Percentiles rank a stretch among this genome's conserved stretches.
phyloP scores from a whole-genome alignment of 805 yeast species.

The Suhomyces faveliae region DNA sequence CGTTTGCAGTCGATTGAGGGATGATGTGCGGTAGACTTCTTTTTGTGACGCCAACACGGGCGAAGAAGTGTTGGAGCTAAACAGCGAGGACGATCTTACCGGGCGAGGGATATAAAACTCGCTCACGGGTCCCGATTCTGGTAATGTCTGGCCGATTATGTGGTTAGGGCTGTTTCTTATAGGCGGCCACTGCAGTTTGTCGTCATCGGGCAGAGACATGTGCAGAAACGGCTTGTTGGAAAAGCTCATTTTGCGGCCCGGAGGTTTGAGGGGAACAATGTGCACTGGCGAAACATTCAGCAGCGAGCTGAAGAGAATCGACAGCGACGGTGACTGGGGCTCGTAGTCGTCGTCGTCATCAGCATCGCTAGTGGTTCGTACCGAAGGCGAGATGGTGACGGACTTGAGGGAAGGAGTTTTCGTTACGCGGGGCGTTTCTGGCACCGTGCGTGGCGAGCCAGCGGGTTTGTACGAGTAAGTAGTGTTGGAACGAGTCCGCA shows the following conservation, averaged over 20 bases:
- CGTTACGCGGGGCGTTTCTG: conserved; percentile 14
- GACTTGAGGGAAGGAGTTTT: conserved; percentile 39
- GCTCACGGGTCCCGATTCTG: conserved; percentile 7
- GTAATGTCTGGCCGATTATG: not conserved
- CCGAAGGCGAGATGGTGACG: conserved; percentile 39
- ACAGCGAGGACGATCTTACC: too few relatives aligned
- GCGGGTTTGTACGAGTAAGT: conserved; percentile 19
- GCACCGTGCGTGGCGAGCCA: conserved; percentile 11
- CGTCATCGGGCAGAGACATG: conserved; percentile 1
- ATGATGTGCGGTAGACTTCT: not conserved
- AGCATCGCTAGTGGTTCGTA: conserved; percentile 12
- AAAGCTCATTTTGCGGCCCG: conserved; percentile 16
- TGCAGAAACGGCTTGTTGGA: conserved; percentile 6
- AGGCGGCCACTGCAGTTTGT: conserved; percentile 6
- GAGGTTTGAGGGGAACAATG: not conserved
- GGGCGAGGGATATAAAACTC: conserved; percentile 6
- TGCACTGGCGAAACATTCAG: not conserved
- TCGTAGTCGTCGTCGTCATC: conserved; percentile 8
- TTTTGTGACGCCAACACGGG: conserved; percentile 2
- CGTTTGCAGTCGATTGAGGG: not conserved
- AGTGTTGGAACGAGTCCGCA: conserved; percentile 24
- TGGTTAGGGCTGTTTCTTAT: conserved; percentile 6
- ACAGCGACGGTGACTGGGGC: conserved; percentile 20
- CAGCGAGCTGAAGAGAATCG: conserved; percentile 8
- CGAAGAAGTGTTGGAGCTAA: conserved; percentile 2